Conservation (phyloP, 1,284 basidiomycete genomes). For the Trichosporon asahii region DNA sequence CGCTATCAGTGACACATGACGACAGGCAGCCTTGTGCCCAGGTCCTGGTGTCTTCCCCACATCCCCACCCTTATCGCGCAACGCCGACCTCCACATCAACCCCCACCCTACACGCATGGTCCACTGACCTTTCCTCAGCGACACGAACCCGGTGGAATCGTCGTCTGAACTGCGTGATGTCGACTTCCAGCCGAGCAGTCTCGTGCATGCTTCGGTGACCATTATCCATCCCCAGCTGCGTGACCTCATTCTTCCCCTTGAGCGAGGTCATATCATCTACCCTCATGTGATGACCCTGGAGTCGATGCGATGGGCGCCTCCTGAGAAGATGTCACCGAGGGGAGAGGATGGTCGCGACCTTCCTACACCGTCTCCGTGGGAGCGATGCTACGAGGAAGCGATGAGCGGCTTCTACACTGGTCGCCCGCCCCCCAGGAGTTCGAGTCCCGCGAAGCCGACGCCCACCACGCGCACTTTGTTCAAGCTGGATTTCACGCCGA, state of each 20-base stretch:
- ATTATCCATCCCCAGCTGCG: slow-evolving; percentile 51
- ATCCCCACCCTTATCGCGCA: slow-evolving; percentile 7
- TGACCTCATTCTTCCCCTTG: slow-evolving; percentile 46
- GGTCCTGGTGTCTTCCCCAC: background rate
- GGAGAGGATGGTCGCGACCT: background rate
- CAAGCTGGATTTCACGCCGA: slow-evolving; percentile 42
- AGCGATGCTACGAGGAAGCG: background rate
- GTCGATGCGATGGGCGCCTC: background rate
- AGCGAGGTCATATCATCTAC: slow-evolving; percentile 39
- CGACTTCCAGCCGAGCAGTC: slow-evolving; percentile 30
- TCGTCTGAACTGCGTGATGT: slow-evolving; percentile 45
- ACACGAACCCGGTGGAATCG: slow-evolving; percentile 25
- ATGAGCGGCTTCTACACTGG: background rate
- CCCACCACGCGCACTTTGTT: slow-evolving; percentile 25
- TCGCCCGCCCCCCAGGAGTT: background rate
- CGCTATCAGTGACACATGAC: background rate
- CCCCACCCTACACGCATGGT: background rate
- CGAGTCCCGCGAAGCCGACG: background rate
- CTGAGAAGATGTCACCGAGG: slow-evolving; percentile 6
- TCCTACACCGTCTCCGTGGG: background rate
- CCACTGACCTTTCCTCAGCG: slow-evolving; percentile 22
- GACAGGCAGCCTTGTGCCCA: background rate
- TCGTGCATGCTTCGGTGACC: slow-evolving; percentile 40
- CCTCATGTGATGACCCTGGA: slow-evolving; percentile 37
- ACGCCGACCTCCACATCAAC: background rate